These are phyloP conservation scores for Garcia nutans DNA, from an alignment of 345 rosid genomes.

Conservation along the genomic window DNA sequence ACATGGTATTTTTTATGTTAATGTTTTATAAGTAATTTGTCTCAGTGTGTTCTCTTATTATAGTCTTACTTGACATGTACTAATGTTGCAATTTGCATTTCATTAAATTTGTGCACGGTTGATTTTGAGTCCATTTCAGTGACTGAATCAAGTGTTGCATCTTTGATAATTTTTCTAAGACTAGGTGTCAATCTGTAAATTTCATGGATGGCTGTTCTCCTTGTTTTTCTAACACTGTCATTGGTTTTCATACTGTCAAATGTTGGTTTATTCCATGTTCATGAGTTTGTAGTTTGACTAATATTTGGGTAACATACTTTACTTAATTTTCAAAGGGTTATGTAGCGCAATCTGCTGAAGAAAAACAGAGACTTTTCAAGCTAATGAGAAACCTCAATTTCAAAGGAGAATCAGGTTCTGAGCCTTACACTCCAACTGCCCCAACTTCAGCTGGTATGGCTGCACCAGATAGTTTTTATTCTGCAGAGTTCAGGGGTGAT, in stretches of 20 bases:
- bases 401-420: slow-evolving; percentile 87
- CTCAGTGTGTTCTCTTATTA: too few species aligned
- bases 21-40: too few species aligned
- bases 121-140: background rate
- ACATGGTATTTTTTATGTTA: too few species aligned
- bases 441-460: slow-evolving; percentile 58
- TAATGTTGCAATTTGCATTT: background rate
- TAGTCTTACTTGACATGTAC: background rate
- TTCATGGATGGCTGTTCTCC: background rate
- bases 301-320: slow-evolving; percentile 5
- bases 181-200: background rate
- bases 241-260: background rate
- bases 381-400: slow-evolving; percentile 94
- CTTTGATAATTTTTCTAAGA: background rate
- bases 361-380: slow-evolving; percentile 92
- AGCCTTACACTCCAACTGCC: slow-evolving; percentile 62
- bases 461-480: slow-evolving; percentile 76
- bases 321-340: slow-evolving; percentile 58
- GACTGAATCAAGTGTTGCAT: background rate
- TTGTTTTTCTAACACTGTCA: too few species aligned
- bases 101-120: background rate
- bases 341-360: slow-evolving; percentile 97
- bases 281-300: background rate
- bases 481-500: slow-evolving; percentile 94
- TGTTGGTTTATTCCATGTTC: background rate